Evolutionary conservation across 129 eudicot species (phyloP).

Genomic region (Chrysanthemum makinoi): DNA sequence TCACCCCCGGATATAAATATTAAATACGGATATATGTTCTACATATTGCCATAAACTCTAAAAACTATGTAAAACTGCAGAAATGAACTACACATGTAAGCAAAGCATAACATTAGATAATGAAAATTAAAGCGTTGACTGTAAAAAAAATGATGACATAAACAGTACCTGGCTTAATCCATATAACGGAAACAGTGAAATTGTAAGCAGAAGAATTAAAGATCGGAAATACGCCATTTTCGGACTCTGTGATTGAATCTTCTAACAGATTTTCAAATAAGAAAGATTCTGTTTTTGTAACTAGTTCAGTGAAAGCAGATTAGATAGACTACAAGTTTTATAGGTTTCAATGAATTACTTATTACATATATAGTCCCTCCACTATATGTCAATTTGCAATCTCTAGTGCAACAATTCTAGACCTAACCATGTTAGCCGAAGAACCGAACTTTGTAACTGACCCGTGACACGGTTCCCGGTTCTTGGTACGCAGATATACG

Average conservation of each 20-base stretch:
- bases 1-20: no score
- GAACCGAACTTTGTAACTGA: no score
- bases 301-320: background rate
- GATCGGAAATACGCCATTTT: conserved; percentile 31
- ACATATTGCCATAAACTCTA: background rate
- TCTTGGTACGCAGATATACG: no score
- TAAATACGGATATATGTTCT: no score
- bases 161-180: conserved; percentile 33
- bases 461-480: no score
- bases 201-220: conserved; percentile 21
- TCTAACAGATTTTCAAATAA: conserved; percentile 3
- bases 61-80: background rate
- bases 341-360: background rate
- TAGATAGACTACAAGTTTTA: background rate
- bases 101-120: background rate
- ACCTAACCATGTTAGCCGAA: no score
- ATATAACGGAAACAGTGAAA: conserved; percentile 19
- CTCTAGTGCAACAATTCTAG: background rate
- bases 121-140: conserved; percentile 14
- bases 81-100: background rate
- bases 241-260: conserved; percentile 15
- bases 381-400: background rate
- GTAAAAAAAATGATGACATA: background rate
- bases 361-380: background rate
- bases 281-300: background rate